Evolutionary conservation across 306 rosid species (phyloP), one percentile per base, ranked within the genome.

Genomic region (Vicia sativa): DNA sequence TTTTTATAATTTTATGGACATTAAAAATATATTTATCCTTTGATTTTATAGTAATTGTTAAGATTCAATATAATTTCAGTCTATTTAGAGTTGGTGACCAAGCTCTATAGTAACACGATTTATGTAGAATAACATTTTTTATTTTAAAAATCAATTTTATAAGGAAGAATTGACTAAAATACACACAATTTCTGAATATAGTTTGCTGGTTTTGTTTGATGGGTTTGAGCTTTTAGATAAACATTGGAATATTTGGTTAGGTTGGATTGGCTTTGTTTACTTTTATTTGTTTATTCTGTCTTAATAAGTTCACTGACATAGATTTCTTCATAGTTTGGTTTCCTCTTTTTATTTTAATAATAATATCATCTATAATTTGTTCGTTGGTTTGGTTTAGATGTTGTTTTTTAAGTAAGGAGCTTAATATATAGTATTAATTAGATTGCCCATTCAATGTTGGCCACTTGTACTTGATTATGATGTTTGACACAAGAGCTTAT

Each of bases 361-460:
- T 55, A 41, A 9, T 62, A 42, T 62, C 59, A 64, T 25, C 12
- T 31, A 5, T 48, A 21, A 6, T 23, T 14, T 23, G 4, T 65
- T 64, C 26, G 79, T 78, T 78, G 66, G 75, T 48, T 78, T 73
- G 38, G 75, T 48, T 78, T 73, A 43, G 69, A 67, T 71, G 77
- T 69, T 79, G 79, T 79, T 80, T 80, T 74, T 71, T 14, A 61
- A 54, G 87, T 77, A 70, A 79, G 83, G 67, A 68, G 49, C 50
- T 12, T 37, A 34, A 62, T 45, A 59, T 45, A 66, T 11, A n/a
- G n/a, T 62, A 67, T 42, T 35, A 37, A 38, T 73, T 21, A 6
- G 25, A 31, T 7, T 28, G n/a, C 48, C 52, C 29, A 10, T 72
- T 67, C 73, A 41, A 52, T 19, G 77, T 69, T 38, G 63, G 78